Evolutionary conservation across 768 basidiomycete genomes (phyloP), one percentile per base, ranked within the genome.

Genomic region (Tylopilus plumbeoviolaceoides): DNA sequence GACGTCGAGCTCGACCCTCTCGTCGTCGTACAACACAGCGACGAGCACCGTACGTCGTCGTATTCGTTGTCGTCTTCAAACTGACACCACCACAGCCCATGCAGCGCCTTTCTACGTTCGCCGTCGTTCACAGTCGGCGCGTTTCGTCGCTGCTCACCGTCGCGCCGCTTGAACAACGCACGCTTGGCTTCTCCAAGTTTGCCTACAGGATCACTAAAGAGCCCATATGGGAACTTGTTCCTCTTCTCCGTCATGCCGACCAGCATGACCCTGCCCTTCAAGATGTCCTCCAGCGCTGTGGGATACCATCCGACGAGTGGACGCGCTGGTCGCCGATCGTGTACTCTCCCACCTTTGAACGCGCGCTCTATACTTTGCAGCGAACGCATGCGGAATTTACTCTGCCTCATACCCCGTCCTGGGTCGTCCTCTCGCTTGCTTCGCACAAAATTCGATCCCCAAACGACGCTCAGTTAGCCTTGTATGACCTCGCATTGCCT

Each of bases 351-450:
- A 68, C 73, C 40, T 63, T 80, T 14, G 63, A 67, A 28, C 36
- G 49, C 23, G 72, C 75, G 1, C 44, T 74, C 7, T 41, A 54
- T 18, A 35, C 56, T 15, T 30, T 75, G 7, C 55, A 54, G 25
- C 25, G 50, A 31, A 41, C 20, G 9, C 55, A 50, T 4, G 27
- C 44, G 35, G n/a, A 40, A 48, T 10, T 44, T 35, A 5, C 48
- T 15, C 15, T 33, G 2, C n/a, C 25, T 4, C 35, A 27, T 3
- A 52, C 72, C 12, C 84, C 85, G 0, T 57, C 74, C 0, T 87
- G 84, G 84, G 67, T 84, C n/a, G 62, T 78, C 11, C 65, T 87
- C 28, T 73, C 76, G 42, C 69, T 85, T 39, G 66, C 78, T 15
- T 68, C 63, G 4, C 74, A 73, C 65, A 78, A 75, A 62, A 71